Percentiles rank a stretch among this genome's conserved stretches.
Evolutionary conservation across 225 moss, liverwort and hornwort genomes (phyloP).

Genomic region (Antitrichia curtipendula): DNA sequence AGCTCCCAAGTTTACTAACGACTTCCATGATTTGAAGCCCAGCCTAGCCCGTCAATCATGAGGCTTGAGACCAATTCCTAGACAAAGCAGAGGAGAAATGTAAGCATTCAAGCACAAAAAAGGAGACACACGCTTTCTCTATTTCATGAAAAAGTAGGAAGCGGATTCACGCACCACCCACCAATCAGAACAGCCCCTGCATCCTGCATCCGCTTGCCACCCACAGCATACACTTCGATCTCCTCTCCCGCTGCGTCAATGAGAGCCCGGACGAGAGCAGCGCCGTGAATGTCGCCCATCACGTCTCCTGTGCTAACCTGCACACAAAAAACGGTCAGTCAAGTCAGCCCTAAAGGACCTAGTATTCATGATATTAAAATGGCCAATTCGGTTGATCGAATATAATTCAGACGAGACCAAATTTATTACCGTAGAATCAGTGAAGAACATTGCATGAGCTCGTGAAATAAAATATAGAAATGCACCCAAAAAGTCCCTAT

Average conservation of each 20-base stretch:
- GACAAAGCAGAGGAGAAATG: background rate
- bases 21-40: background rate
- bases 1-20: background rate
- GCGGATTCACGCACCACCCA: constrained; percentile 50
- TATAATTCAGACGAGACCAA: background rate
- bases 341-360: background rate
- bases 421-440: background rate
- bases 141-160: background rate
- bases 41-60: background rate
- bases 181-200: constrained; percentile 71
- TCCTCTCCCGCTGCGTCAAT: constrained; percentile 23
- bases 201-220: constrained; percentile 66
- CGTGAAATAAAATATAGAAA: background rate
- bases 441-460: background rate
- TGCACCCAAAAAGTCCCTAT: background rate
- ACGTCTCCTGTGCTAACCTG: constrained; percentile 85
- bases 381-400: background rate
- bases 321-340: background rate
- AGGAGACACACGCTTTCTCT: background rate
- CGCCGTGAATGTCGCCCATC: constrained; percentile 89
- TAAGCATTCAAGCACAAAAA: background rate
- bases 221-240: constrained; percentile 52
- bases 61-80: background rate
- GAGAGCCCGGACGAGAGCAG: constrained; percentile 53
- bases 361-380: background rate